phyloP scores from a whole-genome alignment of 2,329 filamentous ascomycete genomes.

The Celoporthe dispersa region DNA sequence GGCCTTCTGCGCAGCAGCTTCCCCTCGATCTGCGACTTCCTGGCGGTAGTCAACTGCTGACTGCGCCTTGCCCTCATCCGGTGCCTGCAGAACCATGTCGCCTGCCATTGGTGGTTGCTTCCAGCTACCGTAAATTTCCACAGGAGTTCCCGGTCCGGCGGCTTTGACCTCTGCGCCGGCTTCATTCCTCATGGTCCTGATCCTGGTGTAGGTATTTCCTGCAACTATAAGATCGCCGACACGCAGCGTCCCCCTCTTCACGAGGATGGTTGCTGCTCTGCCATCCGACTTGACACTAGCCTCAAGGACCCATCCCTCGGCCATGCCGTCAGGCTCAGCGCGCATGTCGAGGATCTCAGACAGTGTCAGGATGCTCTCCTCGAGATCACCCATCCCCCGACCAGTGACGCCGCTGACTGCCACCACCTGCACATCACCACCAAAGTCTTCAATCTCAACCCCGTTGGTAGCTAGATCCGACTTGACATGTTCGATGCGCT shows the following conservation, averaged over 20 bases:
- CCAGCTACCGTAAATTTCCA: slow-evolving; percentile 90
- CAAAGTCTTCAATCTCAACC: slow-evolving; percentile 91
- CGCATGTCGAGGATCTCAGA: slow-evolving; percentile 91
- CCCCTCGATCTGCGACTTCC: slow-evolving; percentile 71
- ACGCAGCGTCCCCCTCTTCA: slow-evolving; percentile 83
- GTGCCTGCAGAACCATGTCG: slow-evolving; percentile 83
- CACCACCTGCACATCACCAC: slow-evolving; percentile 92
- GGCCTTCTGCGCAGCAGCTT: slow-evolving; percentile 82
- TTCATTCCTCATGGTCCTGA: slow-evolving; percentile 86
- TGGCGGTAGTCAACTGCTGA: slow-evolving; percentile 76
- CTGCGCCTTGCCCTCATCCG: slow-evolving; percentile 77
- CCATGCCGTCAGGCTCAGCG: slow-evolving; percentile 74
- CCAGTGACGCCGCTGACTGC: slow-evolving; percentile 93
- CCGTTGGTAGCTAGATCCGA: slow-evolving; percentile 81
- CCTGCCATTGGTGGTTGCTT: slow-evolving; percentile 80
- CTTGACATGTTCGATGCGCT: slow-evolving; percentile 83
- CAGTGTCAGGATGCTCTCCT: slow-evolving; percentile 85
- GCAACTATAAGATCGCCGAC: slow-evolving; percentile 84
- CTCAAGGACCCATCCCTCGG: slow-evolving; percentile 94
- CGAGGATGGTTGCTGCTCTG: slow-evolving; percentile 84
- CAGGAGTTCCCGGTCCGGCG: slow-evolving; percentile 84
- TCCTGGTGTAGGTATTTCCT: slow-evolving; percentile 83
- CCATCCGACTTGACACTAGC: slow-evolving; percentile 85
- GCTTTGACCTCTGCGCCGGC: slow-evolving; percentile 72
- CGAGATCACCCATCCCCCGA: slow-evolving; percentile 85